Evolutionary conservation across 495 filamentous ascomycete genomes (phyloP), one percentile per base, ranked within the genome.

Genomic region (Xylaria grammica): DNA sequence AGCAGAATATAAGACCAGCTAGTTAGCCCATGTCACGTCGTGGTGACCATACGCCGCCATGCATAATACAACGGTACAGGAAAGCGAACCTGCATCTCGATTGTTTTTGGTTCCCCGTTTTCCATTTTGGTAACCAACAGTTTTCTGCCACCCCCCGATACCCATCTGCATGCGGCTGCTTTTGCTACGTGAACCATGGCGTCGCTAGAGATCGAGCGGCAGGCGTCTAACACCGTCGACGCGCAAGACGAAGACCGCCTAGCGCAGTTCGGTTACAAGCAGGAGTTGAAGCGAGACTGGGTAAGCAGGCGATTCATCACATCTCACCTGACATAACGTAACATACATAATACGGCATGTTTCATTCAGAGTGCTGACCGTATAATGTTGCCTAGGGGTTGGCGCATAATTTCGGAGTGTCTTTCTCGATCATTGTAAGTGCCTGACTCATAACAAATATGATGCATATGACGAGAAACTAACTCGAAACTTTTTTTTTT

Each of bases 351-450:
- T n/a, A n/a, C n/a, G n/a, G n/a, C n/a, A n/a, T n/a, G n/a, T n/a
- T n/a, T n/a, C n/a, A n/a, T n/a, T n/a, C n/a, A n/a, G n/a, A n/a
- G n/a, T n/a, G n/a, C 45, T 64, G 22, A 49, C 24, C 29, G 4
- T 9, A 42, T 27, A 13, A 13, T 8, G 0, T 19, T 22, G 6
- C 29, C 20, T 30, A 64, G 62, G 82, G 81, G 15, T 65, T 87
- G 62, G 73, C 84, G 52, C 86, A 89, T 64, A 89, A 89, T 69
- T 89, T 89, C 75, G 86, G 86, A 51, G 83, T 89, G 56, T 87
- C 85, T 0, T 89, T 89, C 73, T 87, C 85, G 9, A 89, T 89
- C 68, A 89, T 89, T 69, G 84, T 86, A 62, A 67, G 84, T 76
- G 19, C 44, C 26, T 19, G 13, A 3, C 10, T 50, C 9, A 38